Evolutionary conservation across 225 moss, liverwort and hornwort species (phyloP).

Genomic region (Anthoceros angustus): DNA sequence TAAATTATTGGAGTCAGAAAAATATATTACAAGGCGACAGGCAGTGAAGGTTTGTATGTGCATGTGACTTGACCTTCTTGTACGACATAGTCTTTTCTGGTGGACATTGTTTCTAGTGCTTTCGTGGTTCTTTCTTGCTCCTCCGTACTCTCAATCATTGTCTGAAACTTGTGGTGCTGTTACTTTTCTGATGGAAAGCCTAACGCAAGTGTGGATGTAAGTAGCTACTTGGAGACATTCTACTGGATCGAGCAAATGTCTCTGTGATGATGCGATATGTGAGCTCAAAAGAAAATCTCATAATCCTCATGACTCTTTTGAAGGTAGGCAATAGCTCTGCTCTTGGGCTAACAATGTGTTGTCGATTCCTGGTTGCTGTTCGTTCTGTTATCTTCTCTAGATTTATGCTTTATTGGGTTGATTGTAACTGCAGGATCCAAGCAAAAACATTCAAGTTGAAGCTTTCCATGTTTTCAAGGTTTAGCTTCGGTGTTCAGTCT

Average conservation of each 20-base stretch:
- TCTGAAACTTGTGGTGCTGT: too few species aligned
- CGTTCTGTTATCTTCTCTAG: not conserved
- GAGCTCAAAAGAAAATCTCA: conserved; percentile 89
- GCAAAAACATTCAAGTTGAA: conserved; percentile 90
- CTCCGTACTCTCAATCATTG: too few species aligned
- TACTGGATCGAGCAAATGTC: conserved; percentile 89
- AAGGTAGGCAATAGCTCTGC: conserved; percentile 15
- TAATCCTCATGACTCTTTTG: conserved; percentile 80
- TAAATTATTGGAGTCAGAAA: conserved; percentile 31
- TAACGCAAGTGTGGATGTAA: conserved; percentile 8
- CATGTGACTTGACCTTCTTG: too few species aligned
- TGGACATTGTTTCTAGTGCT: too few species aligned
- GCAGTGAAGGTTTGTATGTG: conserved; percentile 20
- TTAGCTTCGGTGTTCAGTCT: not conserved
- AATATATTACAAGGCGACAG: conserved; percentile 33
- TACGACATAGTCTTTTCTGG: too few species aligned
- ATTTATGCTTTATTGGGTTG: not conserved
- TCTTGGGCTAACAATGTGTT: not conserved
- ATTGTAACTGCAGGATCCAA: conserved; percentile 32
- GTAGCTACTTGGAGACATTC: conserved; percentile 71
- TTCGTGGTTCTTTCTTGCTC: too few species aligned
- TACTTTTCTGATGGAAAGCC: too few species aligned
- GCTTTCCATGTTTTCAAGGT: conserved; percentile 99
- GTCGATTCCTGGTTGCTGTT: too few species aligned
- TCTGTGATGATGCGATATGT: conserved; percentile 89